Evolutionary conservation across 495 filamentous ascomycete genomes (phyloP), one percentile per base, ranked within the genome.

Genomic region (Friedmanniomyces simplex): DNA sequence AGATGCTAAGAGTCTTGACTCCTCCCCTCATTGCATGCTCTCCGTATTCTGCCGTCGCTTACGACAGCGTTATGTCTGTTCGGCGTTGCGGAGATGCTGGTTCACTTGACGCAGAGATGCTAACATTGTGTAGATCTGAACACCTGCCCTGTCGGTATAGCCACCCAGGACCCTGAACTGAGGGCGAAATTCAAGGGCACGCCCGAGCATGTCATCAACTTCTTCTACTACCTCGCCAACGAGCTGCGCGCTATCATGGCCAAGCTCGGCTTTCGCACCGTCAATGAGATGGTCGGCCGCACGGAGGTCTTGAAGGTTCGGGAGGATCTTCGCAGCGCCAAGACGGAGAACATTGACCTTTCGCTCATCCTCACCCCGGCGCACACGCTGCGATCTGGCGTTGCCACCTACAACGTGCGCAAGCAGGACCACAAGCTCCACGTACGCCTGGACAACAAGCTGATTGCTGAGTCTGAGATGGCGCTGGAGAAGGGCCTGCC

Each of bases 171-270:
- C 64, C 88, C 89, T 6, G 89, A 94, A 66, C 82, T 99, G 2
- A 82, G 94, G 21, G 88, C 89, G 77, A 99, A 96, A 75, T 97
- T 99, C 73, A 78, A 81, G 42, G 94, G 93, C 30, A 90, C 88
- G 0, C 91, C 93, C 7, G 93, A 99, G 72, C 89, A 99, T 68
- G 93, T 96, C 46, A 99, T 99, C 72, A 99, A 99, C 77, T 99
- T 97, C 79, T 99, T 99, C 76, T 99, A 96, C 74, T 99, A 99
- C 65, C 79, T 99, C 48, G 84, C 94, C 59, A 99, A 99, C 66
- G 93, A 99, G 76, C 83, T 99, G 58, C 85, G 93, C 60, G 91
- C 93, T 18, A 96, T 99, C 73, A 97, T 99, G 93, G 91, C 93
- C 28, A 91, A 87, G 71, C 79, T 97, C 63, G 93, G 93, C 54